Conservation (phyloP, 225 moss, liverwort and hornwort species). For the Antitrichia curtipendula region DNA sequence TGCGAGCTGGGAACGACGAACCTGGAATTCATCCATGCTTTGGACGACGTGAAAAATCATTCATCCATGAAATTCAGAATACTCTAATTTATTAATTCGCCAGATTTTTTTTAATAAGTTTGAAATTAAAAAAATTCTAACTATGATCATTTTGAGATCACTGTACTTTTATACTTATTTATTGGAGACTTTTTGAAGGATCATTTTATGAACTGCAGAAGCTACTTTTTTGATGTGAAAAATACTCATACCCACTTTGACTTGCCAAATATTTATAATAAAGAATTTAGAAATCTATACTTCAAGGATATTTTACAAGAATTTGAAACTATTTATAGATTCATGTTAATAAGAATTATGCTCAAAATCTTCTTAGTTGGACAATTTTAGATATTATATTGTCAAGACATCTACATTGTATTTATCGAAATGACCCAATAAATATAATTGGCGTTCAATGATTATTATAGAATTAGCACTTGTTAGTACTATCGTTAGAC, state of each 20-base stretch:
- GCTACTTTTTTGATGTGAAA: not conserved
- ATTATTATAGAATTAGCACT: not conserved
- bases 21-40: not conserved
- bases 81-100: not conserved
- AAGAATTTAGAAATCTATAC: not conserved
- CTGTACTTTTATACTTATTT: not conserved
- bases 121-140: not conserved
- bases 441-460: not conserved
- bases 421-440: fast-evolving
- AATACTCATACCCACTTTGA: not conserved
- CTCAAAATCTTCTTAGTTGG: fast-evolving
- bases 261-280: too few species aligned
- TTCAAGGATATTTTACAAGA: too few species aligned
- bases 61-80: not conserved
- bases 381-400: not conserved
- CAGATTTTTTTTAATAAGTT: not conserved
- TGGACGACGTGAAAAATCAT: not conserved
- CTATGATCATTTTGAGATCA: not conserved
- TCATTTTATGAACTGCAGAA: not conserved
- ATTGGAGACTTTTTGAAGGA: not conserved
- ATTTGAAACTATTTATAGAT: not conserved
- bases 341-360: not conserved
- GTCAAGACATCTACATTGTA: not conserved
- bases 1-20: not conserved
- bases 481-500: too few species aligned